Evolutionary conservation across 257 asterid genomes (phyloP), one percentile per base, ranked within the genome.

Genomic region (Henckelia pumila): DNA sequence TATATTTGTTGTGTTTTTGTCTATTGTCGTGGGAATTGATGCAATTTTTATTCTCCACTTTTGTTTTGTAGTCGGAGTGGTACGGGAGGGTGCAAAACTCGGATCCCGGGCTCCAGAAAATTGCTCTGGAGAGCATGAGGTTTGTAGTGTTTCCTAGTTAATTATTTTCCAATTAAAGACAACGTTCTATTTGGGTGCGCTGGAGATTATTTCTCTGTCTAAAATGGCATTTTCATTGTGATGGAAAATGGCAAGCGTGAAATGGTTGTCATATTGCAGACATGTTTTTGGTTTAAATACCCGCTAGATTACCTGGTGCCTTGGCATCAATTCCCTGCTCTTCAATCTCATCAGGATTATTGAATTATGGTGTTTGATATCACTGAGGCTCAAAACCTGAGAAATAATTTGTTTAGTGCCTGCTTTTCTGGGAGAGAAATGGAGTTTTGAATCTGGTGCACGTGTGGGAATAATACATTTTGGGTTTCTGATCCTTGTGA

Each of bases 91-190:
- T 71, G 57, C 95, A 88, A 75, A 97, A 94, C 67, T 19, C 95
- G 29, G 95, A 91, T 77, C 85, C 93, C 21, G 97, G 92, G 24
- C n/a, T n/a, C n/a, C 97, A 91, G 86, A 88, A 88, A 77, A 75
- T 81, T 67, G 97, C 99, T 3, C 85, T 94, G 0, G 96, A 94
- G 78, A 84, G 89, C 84, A 91, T 94, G 97, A 83, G 95, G 98
- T 92, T 68, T 35, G 71, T 47, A 14, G 16, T 69, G 69, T 65
- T 23, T 19, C 40, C 60, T 7, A 37, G 17, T 28, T 63, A 13
- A 30, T n/a, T 49, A 28, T n/a, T 44, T 14, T 44, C 53, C 53
- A 44, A 44, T 16, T 16, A 5, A 14, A 14, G 53, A 44, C 7
- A 16, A 7, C 53, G 4, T 14, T n/a, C 53, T 4, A 44, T 16